A percentile compares a stretch with the other conserved stretches of the same genome.
These are phyloP conservation scores for Mytilinidion resinicola DNA, from an alignment of 495 filamentous ascomycete species.

Conservation along the genomic window DNA sequence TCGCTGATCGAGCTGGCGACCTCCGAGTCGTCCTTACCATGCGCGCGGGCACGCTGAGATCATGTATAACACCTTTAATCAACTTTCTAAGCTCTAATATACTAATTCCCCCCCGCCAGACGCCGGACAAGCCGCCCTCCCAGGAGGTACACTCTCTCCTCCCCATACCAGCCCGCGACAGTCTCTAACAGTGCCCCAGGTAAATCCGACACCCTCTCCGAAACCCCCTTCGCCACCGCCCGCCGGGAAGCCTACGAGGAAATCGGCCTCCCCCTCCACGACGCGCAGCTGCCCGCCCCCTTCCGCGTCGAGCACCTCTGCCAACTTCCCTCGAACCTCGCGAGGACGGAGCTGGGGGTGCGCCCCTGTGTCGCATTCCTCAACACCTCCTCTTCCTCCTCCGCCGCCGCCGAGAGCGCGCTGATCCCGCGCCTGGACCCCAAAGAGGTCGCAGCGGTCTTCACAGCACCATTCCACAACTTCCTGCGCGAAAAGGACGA, in stretches of 20 bases:
- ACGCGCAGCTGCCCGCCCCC: slow-evolving; percentile 55
- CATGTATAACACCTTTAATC: slow-evolving; percentile 26
- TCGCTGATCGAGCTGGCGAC: slow-evolving; percentile 70
- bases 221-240: slow-evolving; percentile 64
- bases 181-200: slow-evolving; percentile 27
- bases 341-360: slow-evolving; percentile 73
- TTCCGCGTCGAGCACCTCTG: slow-evolving; percentile 81
- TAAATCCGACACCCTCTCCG: slow-evolving; percentile 45
- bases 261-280: slow-evolving; percentile 71
- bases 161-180: background rate
- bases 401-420: slow-evolving; percentile 52
- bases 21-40: slow-evolving; percentile 81
- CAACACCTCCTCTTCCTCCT: slow-evolving; percentile 13
- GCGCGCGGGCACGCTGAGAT: slow-evolving; percentile 65
- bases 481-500: slow-evolving; percentile 42
- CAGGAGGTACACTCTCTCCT: slow-evolving; percentile 60
- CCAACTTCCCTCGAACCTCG: slow-evolving; percentile 71
- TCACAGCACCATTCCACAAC: slow-evolving; percentile 72
- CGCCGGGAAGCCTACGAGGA: slow-evolving; percentile 85
- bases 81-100: background rate
- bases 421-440: slow-evolving; percentile 76
- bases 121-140: slow-evolving; percentile 79
- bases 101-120: slow-evolving; percentile 10
- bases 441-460: slow-evolving; percentile 84
- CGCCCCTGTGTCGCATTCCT: slow-evolving; percentile 81